Evolutionary conservation across 1,284 basidiomycete species (phyloP).

Genomic region (Cerrena zonata): DNA sequence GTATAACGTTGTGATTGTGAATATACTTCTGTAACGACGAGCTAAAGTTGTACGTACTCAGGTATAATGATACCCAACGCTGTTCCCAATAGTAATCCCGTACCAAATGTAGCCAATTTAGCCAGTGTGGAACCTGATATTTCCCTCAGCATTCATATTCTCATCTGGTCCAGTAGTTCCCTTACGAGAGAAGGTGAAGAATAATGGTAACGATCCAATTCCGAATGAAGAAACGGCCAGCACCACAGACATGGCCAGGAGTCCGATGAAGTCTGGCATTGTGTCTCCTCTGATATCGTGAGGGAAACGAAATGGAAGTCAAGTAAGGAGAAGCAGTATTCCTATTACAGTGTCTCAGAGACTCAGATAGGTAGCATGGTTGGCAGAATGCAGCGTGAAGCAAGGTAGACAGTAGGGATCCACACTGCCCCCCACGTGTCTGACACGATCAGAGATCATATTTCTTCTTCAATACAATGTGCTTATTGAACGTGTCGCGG

Average conservation of each 20-base stretch:
- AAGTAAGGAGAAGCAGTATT: too few relatives aligned
- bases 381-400: too few relatives aligned
- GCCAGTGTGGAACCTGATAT: conserved; percentile 53
- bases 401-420: too few relatives aligned
- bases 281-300: background rate
- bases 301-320: too few relatives aligned
- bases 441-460: too few relatives aligned
- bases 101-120: conserved; percentile 64
- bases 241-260: conserved; percentile 44
- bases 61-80: conserved; percentile 88
- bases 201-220: conserved; percentile 70
- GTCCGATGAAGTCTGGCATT: conserved; percentile 24
- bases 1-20: background rate
- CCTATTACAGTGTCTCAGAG: too few relatives aligned
- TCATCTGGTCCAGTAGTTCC: background rate
- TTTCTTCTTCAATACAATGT: too few relatives aligned
- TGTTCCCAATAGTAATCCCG: conserved; percentile 83
- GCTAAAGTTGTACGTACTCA: conserved; percentile 53
- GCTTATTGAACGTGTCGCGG: too few relatives aligned
- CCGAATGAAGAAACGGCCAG: conserved; percentile 70
- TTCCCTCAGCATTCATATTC: too few relatives aligned
- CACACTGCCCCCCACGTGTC: too few relatives aligned
- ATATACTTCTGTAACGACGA: background rate
- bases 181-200: conserved; percentile 71
- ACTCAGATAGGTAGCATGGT: too few relatives aligned